Conservation (phyloP, 164 flowering plant species). For the Tetrastigma voinierianum region DNA sequence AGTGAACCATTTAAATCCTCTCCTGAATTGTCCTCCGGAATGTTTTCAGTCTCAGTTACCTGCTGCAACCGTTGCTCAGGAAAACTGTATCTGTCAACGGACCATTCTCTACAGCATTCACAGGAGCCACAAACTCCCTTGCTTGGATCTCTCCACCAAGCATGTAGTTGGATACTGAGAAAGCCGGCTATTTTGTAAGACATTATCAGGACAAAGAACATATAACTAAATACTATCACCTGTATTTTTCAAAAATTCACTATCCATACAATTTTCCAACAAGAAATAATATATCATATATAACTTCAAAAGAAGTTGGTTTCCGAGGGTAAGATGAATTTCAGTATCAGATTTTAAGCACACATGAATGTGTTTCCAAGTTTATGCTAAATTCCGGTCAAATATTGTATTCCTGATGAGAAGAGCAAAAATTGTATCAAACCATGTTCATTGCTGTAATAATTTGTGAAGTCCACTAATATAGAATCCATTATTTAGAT, state of each 20-base stretch:
- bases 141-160: conserved; percentile 52
- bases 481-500: no score
- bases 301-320: no score
- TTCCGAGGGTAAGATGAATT: no score
- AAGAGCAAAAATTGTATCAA: no score
- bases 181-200: neutral
- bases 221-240: neutral
- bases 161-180: conserved; percentile 51
- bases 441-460: no score
- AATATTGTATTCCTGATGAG: no score
- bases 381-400: no score
- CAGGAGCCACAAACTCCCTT: conserved; percentile 44
- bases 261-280: no score
- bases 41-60: conserved; percentile 42
- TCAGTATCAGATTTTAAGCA: no score
- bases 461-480: no score
- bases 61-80: conserved; percentile 50
- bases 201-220: neutral
- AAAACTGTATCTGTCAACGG: conserved; percentile 43
- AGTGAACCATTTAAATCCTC: conserved; percentile 47
- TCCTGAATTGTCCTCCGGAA: conserved; percentile 38
- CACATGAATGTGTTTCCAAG: no score
- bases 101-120: conserved; percentile 57
- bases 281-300: no score
- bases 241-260: neutral